Conservation (phyloP, 352 stramenopile species). For the Phytophthora tubulina region DNA sequence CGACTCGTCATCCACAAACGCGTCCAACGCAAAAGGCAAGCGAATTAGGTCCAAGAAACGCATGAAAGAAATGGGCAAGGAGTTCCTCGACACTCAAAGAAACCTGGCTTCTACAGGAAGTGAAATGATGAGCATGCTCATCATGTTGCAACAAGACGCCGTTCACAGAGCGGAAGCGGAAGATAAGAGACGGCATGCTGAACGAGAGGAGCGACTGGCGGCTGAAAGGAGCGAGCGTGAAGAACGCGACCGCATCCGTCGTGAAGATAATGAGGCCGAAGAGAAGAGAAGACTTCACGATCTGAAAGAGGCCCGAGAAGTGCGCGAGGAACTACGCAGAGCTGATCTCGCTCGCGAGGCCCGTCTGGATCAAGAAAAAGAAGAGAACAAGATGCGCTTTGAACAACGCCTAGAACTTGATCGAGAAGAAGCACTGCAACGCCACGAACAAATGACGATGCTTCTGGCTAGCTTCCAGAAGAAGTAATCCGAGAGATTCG, state of each 20-base stretch:
- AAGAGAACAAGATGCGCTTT: neutral
- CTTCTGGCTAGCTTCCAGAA: neutral
- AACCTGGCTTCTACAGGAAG: too few species aligned
- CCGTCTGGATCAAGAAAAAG: too few species aligned
- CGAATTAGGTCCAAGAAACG: too few species aligned
- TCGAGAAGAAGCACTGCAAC: neutral
- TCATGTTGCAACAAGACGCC: too few species aligned
- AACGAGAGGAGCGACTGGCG: neutral
- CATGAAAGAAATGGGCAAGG: too few species aligned
- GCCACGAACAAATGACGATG: neutral
- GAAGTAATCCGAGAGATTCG: neutral
- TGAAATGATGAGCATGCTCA: too few species aligned
- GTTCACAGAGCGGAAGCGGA: neutral
- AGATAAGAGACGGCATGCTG: neutral
- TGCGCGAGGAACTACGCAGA: too few species aligned
- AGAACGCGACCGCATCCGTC: neutral
- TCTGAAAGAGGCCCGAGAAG: too few species aligned
- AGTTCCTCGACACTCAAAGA: too few species aligned
- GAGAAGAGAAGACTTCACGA: neutral
- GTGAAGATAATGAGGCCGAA: neutral
- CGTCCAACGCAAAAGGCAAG: too few species aligned
- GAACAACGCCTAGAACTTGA: neutral
- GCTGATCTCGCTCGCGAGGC: too few species aligned
- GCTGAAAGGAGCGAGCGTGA: neutral
- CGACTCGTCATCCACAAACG: too few species aligned